Evolutionary conservation across 1,284 basidiomycete genomes (phyloP).

Genomic region (Malassezia japonica): DNA sequence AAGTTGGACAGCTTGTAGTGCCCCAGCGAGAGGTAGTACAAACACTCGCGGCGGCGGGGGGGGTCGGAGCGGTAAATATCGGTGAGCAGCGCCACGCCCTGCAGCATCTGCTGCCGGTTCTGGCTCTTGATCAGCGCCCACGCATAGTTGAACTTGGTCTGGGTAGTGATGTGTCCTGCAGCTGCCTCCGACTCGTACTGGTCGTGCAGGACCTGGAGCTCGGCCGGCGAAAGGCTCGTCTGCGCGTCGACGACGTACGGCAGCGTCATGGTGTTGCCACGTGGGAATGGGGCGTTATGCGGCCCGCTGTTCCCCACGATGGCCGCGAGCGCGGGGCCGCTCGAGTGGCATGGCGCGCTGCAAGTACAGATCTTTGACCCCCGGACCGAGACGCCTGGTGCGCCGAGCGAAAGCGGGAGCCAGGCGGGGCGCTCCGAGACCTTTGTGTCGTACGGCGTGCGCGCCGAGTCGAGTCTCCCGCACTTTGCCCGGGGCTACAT

Average conservation of each 20-base stretch:
- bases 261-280: conserved; percentile 49
- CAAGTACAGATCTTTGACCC: conserved; percentile 74
- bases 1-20: conserved; percentile 96
- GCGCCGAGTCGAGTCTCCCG: conserved; percentile 72
- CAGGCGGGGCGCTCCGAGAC: conserved; percentile 63
- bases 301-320: background rate
- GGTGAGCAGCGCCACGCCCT: conserved; percentile 76
- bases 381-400: conserved; percentile 60
- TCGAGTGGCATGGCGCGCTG: conserved; percentile 41
- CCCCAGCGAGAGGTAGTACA: conserved; percentile 92
- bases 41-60: conserved; percentile 76
- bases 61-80: conserved; percentile 89
- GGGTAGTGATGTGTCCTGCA: conserved; percentile 72
- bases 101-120: conserved; percentile 53
- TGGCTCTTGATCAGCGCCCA: conserved; percentile 57
- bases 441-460: conserved; percentile 86
- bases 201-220: conserved; percentile 71
- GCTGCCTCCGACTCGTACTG: conserved; percentile 82
- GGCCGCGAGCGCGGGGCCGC: background rate
- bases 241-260: conserved; percentile 93
- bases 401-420: too few relatives aligned
- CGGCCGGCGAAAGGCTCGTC: conserved; percentile 74
- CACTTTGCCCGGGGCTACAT: conserved; percentile 60
- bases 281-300: background rate
- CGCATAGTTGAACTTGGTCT: conserved; percentile 97